Conservation (phyloP, 495 filamentous ascomycete genomes). For the Cercophora sp. region DNA sequence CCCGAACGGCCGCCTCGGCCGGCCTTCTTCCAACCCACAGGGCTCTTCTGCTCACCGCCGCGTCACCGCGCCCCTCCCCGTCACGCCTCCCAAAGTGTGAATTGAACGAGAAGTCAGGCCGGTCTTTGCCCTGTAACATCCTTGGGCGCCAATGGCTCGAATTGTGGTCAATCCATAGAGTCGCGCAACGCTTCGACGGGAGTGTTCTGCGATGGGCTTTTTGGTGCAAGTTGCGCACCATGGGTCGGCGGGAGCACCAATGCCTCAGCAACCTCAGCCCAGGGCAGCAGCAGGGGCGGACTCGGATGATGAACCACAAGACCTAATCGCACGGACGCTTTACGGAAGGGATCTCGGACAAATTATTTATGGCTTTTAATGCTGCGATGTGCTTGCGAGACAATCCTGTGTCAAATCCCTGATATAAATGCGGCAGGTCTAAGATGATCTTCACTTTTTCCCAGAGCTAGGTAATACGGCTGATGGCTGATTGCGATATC, state of each 20-base stretch:
- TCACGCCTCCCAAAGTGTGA: constrained; percentile 9
- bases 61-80: constrained; percentile 14
- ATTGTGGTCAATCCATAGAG: constrained; percentile 15
- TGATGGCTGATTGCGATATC: constrained; percentile 5
- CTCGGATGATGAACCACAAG: too few relatives aligned
- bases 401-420: too few relatives aligned
- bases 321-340: too few relatives aligned
- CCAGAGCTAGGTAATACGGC: background rate
- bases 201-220: constrained; percentile 1
- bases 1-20: constrained; percentile 15
- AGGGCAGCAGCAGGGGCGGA: too few relatives aligned
- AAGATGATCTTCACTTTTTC: too few relatives aligned
- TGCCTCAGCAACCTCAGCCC: too few relatives aligned
- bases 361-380: too few relatives aligned
- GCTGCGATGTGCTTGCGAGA: too few relatives aligned
- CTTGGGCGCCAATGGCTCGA: constrained; percentile 25
- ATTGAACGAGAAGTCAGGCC: constrained; percentile 8
- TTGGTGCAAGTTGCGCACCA: too few relatives aligned
- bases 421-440: too few relatives aligned
- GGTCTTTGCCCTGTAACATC: constrained; percentile 11
- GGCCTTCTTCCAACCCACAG: background rate
- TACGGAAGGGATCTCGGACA: too few relatives aligned
- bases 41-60: constrained; percentile 23
- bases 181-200: constrained; percentile 5
- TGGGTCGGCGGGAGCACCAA: too few relatives aligned